Percentiles rank a stretch among this genome's conserved stretches.
Conservation (phyloP, 805 yeast species). For the Wickerhamomyces pijperi region DNA sequence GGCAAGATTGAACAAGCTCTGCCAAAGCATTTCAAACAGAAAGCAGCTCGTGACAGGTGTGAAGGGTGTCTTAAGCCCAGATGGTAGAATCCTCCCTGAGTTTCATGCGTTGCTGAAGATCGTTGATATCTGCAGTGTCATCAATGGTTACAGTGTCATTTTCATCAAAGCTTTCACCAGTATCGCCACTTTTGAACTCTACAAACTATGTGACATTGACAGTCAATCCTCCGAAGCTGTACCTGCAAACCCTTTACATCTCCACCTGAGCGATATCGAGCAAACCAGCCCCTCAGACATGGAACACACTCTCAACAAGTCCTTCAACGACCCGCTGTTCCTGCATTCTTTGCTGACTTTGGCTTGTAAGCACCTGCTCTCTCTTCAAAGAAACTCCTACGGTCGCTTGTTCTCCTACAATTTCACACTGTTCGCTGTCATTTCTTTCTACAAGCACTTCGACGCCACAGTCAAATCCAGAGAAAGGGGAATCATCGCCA, state of each 20-base stretch:
- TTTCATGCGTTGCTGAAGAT: slow-evolving; percentile 6
- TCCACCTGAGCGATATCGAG: slow-evolving; percentile 10
- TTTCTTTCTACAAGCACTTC: slow-evolving; percentile 7
- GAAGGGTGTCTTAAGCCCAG: background rate
- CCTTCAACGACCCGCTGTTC: slow-evolving; percentile 4
- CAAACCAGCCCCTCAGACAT: slow-evolving; percentile 5
- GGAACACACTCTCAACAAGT: background rate
- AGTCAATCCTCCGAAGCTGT: background rate
- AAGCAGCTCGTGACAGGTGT: slow-evolving; percentile 1
- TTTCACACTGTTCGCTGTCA: slow-evolving; percentile 3
- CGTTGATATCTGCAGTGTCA: slow-evolving; percentile 7
- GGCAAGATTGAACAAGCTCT: slow-evolving; percentile 6
- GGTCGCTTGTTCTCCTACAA: slow-evolving; percentile 4
- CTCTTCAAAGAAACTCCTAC: slow-evolving; percentile 4
- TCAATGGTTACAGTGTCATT: slow-evolving; percentile 7
- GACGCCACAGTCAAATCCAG: slow-evolving; percentile 4
- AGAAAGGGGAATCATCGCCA: slow-evolving; percentile 1
- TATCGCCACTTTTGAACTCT: background rate
- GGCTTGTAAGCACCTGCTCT: slow-evolving; percentile 7
- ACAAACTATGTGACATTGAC: background rate
- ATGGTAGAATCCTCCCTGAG: slow-evolving; percentile 1
- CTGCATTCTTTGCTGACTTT: slow-evolving; percentile 5
- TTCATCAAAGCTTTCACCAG: slow-evolving; percentile 10
- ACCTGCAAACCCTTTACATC: background rate
- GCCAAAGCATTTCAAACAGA: background rate